Evolutionary conservation across 1,284 basidiomycete genomes (phyloP), one percentile per base, ranked within the genome.

Genomic region (Cutaneotrichosporon cavernicola): DNA sequence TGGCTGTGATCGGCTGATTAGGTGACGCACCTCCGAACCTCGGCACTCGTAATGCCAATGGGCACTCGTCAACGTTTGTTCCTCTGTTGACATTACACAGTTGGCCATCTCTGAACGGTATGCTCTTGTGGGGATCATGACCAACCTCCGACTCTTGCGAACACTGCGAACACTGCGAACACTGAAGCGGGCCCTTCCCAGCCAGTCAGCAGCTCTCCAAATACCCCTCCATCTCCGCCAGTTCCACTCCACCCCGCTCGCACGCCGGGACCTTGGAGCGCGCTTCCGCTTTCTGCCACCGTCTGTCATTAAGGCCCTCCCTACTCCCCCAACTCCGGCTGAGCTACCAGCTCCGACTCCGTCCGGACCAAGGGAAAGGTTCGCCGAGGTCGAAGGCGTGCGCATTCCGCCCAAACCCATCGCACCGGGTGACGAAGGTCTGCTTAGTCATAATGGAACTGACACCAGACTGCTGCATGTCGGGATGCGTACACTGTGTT

Each of bases 401-500:
- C 36, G 60, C 4, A 68, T 79, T 1, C 76, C 76, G 22, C 72
- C 72, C 0, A 77, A 73, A 61, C 77, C 77, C 5, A 61, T 65
- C 8, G 65, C 75, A 14, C 77, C 77, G 22, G 75, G 71, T 1
- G 75, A 74, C 60, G 76, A 79, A 61, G 77, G 77, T 78, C 34
- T 61, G 73, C 72, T 50, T 11, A n/a, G 2, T 16, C 31, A 34
- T 9, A 31, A 52, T 30, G 14, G 6, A 11, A 52, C 60, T 67
- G 40, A 61, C 47, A 1, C 21, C 69, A 92, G 90, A 92, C 79
- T 93, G 92, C 78, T 94, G 92, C 80, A 93, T 92, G 91, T 92
- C 90, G 10, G 91, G 91, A 34, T 95, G 92, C 72, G 90, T 91
- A 0, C 81, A 92, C 40, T 95, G 92, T 77, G 90, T 94, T 8